Evolutionary conservation across 805 yeast species (phyloP).

Genomic region (Candida verbasci): DNA sequence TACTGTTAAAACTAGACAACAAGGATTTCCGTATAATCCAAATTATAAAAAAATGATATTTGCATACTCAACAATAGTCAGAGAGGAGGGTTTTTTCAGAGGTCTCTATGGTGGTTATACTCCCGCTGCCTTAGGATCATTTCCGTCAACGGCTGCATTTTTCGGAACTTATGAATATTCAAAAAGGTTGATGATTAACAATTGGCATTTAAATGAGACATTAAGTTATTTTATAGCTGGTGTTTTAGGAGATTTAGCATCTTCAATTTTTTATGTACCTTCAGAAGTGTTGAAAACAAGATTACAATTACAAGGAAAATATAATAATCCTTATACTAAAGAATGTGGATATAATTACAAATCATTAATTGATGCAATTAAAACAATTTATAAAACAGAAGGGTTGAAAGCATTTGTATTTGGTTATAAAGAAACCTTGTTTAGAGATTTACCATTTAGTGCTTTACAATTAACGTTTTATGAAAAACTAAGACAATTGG

Average conservation of each 20-base stretch:
- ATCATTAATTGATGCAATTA: slow-evolving; percentile 67
- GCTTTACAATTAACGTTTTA: slow-evolving; percentile 95
- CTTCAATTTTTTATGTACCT: slow-evolving; percentile 88
- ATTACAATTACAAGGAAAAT: slow-evolving; percentile 84
- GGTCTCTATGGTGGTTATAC: slow-evolving; percentile 91
- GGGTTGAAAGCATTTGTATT: slow-evolving; percentile 74
- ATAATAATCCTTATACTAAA: slow-evolving; percentile 68
- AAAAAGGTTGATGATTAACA: slow-evolving; percentile 66
- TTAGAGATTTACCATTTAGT: slow-evolving; percentile 91
- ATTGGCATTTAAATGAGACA: slow-evolving; percentile 68
- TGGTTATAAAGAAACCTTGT: slow-evolving; percentile 92
- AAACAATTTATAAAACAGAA: slow-evolving; percentile 60
- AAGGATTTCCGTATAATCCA: slow-evolving; percentile 70
- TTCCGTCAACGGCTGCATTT: slow-evolving; percentile 93
- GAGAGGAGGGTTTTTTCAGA: slow-evolving; percentile 77
- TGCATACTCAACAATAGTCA: slow-evolving; percentile 71
- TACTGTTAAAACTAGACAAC: slow-evolving; percentile 95
- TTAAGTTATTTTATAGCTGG: slow-evolving; percentile 80
- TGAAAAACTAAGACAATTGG: slow-evolving; percentile 69
- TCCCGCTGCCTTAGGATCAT: slow-evolving; percentile 88
- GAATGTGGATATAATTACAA: slow-evolving; percentile 82
- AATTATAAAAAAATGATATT: slow-evolving; percentile 72
- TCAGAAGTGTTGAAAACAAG: slow-evolving; percentile 92
- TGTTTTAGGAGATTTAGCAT: slow-evolving; percentile 87
- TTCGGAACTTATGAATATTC: slow-evolving; percentile 85